phyloP scores from a whole-genome alignment of 352 stramenopile species.

The Phytopythium cucurbitacearum region DNA sequence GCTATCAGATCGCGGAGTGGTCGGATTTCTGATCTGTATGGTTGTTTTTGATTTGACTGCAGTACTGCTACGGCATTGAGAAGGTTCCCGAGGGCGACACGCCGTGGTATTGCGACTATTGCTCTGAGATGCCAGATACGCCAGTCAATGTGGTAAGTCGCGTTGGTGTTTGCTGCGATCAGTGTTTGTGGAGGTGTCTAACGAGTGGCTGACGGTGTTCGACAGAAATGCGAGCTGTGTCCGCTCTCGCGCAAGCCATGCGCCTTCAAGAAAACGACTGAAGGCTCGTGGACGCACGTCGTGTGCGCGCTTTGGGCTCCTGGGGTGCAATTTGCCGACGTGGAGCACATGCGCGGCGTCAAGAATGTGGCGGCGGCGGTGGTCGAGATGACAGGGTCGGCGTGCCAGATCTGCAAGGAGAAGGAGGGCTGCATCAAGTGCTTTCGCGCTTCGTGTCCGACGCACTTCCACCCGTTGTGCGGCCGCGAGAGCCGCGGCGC shows the following conservation, averaged over 20 bases:
- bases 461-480: conserved; percentile 81
- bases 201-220: conserved; percentile 4
- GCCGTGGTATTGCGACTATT: conserved; percentile 86
- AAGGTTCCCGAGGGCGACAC: conserved; percentile 73
- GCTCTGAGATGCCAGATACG: conserved; percentile 32
- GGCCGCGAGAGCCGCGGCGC: conserved; percentile 70
- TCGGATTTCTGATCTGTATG: conserved; percentile 8
- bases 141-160: conserved; percentile 45
- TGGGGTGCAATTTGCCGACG: conserved; percentile 82
- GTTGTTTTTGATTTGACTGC: too few species aligned
- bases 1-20: background rate
- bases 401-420: conserved; percentile 62
- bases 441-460: conserved; percentile 58
- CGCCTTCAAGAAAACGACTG: conserved; percentile 81
- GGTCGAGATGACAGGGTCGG: conserved; percentile 52
- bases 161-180: background rate
- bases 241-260: conserved; percentile 56
- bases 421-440: conserved; percentile 84
- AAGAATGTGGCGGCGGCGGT: conserved; percentile 70
- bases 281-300: conserved; percentile 81
- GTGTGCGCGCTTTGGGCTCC: conserved; percentile 85
- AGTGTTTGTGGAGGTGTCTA: conserved; percentile 2
- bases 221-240: conserved; percentile 73
- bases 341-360: conserved; percentile 79
- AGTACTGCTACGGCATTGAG: conserved; percentile 88